phyloP scores from a whole-genome alignment of 129 eudicot species.

The Gnaphalium uliginosum region DNA sequence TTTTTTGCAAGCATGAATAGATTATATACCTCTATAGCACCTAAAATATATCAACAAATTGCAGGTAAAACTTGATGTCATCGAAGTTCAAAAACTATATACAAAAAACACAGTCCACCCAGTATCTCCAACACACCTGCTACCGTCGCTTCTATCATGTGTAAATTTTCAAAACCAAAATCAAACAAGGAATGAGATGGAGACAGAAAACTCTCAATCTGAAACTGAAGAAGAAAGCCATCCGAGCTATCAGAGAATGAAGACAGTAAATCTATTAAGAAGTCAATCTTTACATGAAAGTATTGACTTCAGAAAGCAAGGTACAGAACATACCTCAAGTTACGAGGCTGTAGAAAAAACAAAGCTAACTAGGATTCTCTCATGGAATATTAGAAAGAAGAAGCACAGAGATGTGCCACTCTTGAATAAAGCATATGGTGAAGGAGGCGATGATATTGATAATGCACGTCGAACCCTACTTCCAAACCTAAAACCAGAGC shows the following conservation, averaged over 20 bases:
- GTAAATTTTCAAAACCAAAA: conserved; percentile 41
- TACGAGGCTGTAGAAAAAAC: conserved; percentile 27
- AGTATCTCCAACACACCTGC: conserved; percentile 49
- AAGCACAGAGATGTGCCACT: conserved; percentile 48
- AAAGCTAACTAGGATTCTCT: conserved; percentile 38
- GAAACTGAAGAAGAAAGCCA: conserved; percentile 41
- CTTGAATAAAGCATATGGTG: conserved; percentile 43
- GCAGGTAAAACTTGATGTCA: conserved; percentile 49
- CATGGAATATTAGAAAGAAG: conserved; percentile 47
- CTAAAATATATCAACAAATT: conserved; percentile 18
- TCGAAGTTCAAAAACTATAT: conserved; percentile 34
- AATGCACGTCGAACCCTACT: conserved; percentile 44
- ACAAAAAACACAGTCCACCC: conserved; percentile 52
- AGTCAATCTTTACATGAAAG: conserved; percentile 32
- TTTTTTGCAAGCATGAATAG: conserved; percentile 15
- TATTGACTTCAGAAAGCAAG: conserved; percentile 24
- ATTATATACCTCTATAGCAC: conserved; percentile 4
- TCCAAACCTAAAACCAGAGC: conserved; percentile 31
- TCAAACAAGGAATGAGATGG: conserved; percentile 30
- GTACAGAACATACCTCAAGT: conserved; percentile 12
- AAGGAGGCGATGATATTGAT: conserved; percentile 59
- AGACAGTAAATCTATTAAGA: conserved; percentile 31
- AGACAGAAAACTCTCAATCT: conserved; percentile 36
- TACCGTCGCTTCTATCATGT: conserved; percentile 45
- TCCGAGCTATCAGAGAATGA: conserved; percentile 43